These are phyloP conservation scores for Nemophila menziesii DNA, from an alignment of 257 asterid genomes.

Conservation along the genomic window DNA sequence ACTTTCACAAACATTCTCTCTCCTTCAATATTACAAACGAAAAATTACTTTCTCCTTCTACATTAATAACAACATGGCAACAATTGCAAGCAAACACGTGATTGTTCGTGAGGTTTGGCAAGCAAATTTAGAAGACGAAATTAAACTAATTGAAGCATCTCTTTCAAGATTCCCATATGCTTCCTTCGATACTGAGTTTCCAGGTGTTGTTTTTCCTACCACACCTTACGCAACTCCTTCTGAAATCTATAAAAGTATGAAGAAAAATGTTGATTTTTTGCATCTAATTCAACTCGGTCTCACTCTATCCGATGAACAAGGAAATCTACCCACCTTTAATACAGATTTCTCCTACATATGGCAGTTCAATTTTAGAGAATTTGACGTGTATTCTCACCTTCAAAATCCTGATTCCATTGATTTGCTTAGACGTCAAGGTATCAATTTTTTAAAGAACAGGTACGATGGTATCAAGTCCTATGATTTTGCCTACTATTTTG, in stretches of 20 bases:
- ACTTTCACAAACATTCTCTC: too few species aligned
- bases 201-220: slow-evolving; percentile 3
- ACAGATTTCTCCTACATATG: slow-evolving; percentile 1
- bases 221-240: background rate
- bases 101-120: background rate
- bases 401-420: slow-evolving; percentile 15
- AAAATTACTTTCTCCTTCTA: too few species aligned
- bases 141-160: background rate
- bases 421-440: slow-evolving; percentile 8
- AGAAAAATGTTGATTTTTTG: slow-evolving; percentile 16
- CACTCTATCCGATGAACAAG: slow-evolving; percentile 14
- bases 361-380: slow-evolving; percentile 31
- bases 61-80: too few species aligned
- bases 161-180: background rate
- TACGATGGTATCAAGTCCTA: slow-evolving; percentile 1
- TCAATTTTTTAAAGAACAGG: slow-evolving; percentile 10
- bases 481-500: slow-evolving; percentile 1
- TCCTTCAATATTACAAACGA: too few species aligned
- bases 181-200: slow-evolving; percentile 21
- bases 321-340: slow-evolving; percentile 8
- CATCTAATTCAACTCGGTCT: slow-evolving; percentile 29
- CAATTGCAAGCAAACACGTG: background rate
- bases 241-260: slow-evolving; percentile 10
- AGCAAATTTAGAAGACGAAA: background rate
- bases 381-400: slow-evolving; percentile 12